Conservation (phyloP, 495 filamentous ascomycete genomes). For the Apodospora peruviana region DNA sequence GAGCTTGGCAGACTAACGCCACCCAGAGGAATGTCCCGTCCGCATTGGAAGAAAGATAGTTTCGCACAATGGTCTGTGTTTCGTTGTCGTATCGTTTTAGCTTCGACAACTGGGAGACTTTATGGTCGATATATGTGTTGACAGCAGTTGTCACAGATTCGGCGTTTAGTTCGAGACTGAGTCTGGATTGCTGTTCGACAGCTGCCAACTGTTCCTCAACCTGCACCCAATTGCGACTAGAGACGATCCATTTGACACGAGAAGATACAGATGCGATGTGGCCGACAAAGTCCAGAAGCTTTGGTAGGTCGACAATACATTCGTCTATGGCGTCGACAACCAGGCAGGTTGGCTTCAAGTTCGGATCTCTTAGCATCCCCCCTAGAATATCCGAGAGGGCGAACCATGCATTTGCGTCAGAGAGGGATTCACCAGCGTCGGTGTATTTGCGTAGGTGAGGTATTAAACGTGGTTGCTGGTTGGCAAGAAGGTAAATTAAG, state of each 20-base stretch:
- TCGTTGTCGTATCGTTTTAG: neutral
- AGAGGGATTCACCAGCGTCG: neutral
- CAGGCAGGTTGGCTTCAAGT: neutral
- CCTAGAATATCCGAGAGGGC: neutral
- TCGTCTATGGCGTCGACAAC: neutral
- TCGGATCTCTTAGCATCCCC: neutral
- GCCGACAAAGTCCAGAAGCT: neutral
- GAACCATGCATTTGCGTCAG: neutral
- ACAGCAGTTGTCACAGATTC: conserved; percentile 2
- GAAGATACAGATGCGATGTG: neutral
- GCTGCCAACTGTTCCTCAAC: conserved; percentile 6
- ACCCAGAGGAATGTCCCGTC: conserved; percentile 4
- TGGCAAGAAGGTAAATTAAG: neutral
- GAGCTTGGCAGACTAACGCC: neutral
- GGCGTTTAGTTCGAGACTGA: conserved; percentile 12
- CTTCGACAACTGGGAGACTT: neutral
- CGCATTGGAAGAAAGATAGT: neutral
- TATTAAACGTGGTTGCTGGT: neutral
- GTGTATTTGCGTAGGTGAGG: neutral
- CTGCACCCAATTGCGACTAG: conserved; percentile 14
- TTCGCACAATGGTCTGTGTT: neutral
- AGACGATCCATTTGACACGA: conserved; percentile 8
- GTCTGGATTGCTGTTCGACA: conserved; percentile 1
- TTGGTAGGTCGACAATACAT: neutral
- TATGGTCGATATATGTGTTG: neutral